Evolutionary conservation across 495 filamentous ascomycete species (phyloP), one percentile per base, ranked within the genome.

Genomic region (Lindgomyces ingoldianus): DNA sequence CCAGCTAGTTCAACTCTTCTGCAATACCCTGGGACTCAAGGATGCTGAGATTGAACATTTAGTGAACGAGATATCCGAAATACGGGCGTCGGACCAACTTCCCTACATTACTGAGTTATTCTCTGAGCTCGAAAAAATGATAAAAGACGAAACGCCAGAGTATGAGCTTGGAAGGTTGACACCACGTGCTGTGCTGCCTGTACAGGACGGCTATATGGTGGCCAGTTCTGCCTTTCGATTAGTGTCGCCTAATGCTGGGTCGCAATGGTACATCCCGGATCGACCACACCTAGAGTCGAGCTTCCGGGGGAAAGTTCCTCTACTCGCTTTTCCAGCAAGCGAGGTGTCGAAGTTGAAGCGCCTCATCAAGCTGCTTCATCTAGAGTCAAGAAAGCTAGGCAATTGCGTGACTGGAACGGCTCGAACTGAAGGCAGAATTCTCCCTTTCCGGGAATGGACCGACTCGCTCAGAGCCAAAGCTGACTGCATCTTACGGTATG

Each of bases 21-120:
- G 44, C 44, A 47, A 47, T 19, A 47, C n/a, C 16, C 44, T 47
- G 14, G 44, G 44, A 8, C 14, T 47, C 18, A 47, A 18, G 21
- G 44, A 47, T 47, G 44, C 44, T 8, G 44, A 47, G 18, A 47
- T 47, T 24, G 44, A 47, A 47, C 16, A 47, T n/a, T 47, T 47
- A n/a, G 44, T 47, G 16, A 47, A 47, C 4, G 44, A 47, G n/a
- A 47, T 47, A 24, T 47, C 8, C 14, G 4, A 18, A n/a, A 18
- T 47, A 4, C 14, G 21, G n/a, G 8, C 21, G 16, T 24, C 8
- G 44, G 44, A 47, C 18, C 44, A n/a, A 18, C 21, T 47, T 4
- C 18, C 44, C 16, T 47, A 47, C 21, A 47, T 47, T n/a, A 47
- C 44, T 4, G 44, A 47, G 4, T n/a, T 47, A 24, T 47, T 47